Evolutionary conservation across 2,329 filamentous ascomycete genomes (phyloP).

Genomic region (Lizonia empirigonia): DNA sequence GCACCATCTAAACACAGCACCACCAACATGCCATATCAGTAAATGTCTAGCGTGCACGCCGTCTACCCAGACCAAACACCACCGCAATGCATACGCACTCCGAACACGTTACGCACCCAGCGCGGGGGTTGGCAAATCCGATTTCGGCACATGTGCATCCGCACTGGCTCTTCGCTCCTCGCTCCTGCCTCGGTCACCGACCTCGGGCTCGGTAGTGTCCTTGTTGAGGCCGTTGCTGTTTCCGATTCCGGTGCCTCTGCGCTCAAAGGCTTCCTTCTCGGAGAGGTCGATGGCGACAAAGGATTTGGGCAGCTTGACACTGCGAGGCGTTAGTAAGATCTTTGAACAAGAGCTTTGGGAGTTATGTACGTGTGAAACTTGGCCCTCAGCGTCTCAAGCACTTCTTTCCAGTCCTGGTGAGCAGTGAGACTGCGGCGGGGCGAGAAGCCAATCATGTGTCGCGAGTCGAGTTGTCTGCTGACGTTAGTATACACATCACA

Average conservation of each 20-base stretch:
- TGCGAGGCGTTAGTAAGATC: slow-evolving; percentile 20
- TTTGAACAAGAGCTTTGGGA: neutral
- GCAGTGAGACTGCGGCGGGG: slow-evolving; percentile 87
- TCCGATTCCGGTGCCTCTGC: slow-evolving; percentile 20
- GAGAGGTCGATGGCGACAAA: slow-evolving; percentile 58
- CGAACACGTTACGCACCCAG: neutral
- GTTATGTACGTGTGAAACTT: slow-evolving; percentile 86
- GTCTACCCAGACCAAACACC: neutral
- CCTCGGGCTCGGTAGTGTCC: slow-evolving; percentile 1
- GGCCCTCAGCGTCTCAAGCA: slow-evolving; percentile 92
- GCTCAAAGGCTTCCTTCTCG: slow-evolving; percentile 55
- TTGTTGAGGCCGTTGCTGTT: slow-evolving; percentile 28
- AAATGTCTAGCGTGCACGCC: no score
- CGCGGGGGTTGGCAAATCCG: slow-evolving; percentile 1
- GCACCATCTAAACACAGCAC: no score
- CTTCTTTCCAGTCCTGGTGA: slow-evolving; percentile 93
- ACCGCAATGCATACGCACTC: neutral
- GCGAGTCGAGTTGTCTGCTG: slow-evolving; percentile 78
- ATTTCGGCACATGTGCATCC: neutral
- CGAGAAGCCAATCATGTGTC: slow-evolving; percentile 94
- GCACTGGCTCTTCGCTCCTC: slow-evolving; percentile 22
- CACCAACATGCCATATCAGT: no score
- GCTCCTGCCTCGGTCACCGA: slow-evolving; percentile 24
- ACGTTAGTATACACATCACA: slow-evolving; percentile 10
- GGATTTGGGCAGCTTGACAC: slow-evolving; percentile 57